Percentiles rank a stretch among this genome's conserved stretches.
These are phyloP conservation scores for Craterostigma plantagineum DNA, from an alignment of 257 asterid species.

Conservation along the genomic window DNA sequence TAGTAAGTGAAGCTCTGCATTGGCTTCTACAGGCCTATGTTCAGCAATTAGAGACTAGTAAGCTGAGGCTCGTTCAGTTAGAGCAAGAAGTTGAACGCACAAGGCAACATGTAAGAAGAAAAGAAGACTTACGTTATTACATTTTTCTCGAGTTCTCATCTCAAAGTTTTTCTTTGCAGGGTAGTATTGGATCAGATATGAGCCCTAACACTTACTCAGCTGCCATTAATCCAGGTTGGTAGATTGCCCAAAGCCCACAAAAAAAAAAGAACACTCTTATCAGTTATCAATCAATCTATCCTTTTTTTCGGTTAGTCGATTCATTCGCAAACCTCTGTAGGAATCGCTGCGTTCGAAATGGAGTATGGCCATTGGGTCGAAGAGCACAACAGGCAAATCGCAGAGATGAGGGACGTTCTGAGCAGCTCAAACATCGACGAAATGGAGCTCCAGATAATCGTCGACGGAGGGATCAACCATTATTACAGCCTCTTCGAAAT, in stretches of 20 bases:
- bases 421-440: conserved; percentile 28
- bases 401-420: conserved; percentile 42
- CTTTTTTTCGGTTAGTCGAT: neutral
- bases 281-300: neutral
- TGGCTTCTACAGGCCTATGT: conserved; percentile 62
- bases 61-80: conserved; percentile 51
- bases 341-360: conserved; percentile 46
- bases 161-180: neutral
- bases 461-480: conserved; percentile 48
- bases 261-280: too few species aligned
- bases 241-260: too few species aligned
- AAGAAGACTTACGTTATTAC: neutral
- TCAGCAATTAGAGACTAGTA: conserved; percentile 79
- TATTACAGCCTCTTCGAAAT: conserved; percentile 50
- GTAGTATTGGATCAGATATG: too few species aligned
- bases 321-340: conserved; percentile 14
- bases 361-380: conserved; percentile 83
- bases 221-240: too few species aligned
- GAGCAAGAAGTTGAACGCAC: conserved; percentile 73
- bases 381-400: conserved; percentile 35
- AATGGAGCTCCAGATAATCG: conserved; percentile 25
- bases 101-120: conserved; percentile 43
- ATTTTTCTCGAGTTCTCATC: neutral
- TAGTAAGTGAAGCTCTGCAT: neutral
- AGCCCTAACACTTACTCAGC: too few species aligned